Conservation (phyloP, 805 yeast genomes). For the Ogataea paraovalis region DNA sequence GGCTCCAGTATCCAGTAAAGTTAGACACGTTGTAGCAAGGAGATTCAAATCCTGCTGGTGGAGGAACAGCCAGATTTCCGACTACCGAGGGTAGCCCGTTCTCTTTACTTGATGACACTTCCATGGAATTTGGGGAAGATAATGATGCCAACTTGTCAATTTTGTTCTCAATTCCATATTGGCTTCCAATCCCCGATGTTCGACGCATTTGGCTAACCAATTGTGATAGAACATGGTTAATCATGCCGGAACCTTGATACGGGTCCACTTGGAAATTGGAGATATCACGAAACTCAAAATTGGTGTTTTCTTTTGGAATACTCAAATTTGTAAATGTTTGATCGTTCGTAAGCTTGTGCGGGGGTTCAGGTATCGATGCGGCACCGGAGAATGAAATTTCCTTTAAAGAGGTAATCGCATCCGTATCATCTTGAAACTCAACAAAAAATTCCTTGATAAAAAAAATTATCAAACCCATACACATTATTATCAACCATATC, state of each 20-base stretch:
- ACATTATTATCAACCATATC: constrained; percentile 45
- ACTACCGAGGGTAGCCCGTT: too few species aligned
- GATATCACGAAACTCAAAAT: background rate
- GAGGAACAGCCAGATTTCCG: too few species aligned
- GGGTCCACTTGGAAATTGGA: constrained; percentile 3
- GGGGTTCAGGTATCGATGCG: too few species aligned
- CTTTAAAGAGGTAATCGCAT: too few species aligned
- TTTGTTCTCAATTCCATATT: too few species aligned
- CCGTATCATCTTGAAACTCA: too few species aligned
- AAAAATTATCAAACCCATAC: constrained; percentile 16
- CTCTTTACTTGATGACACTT: too few species aligned
- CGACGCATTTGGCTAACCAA: constrained; percentile 10
- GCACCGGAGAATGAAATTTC: too few species aligned
- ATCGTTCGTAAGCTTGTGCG: too few species aligned
- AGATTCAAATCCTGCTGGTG: background rate
- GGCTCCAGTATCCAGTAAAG: background rate
- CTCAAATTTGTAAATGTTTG: background rate
- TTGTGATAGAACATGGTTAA: constrained; percentile 14
- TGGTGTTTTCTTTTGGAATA: background rate
- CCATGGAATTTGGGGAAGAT: background rate
- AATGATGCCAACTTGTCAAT: background rate
- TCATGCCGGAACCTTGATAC: constrained; percentile 18
- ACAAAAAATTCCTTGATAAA: constrained; percentile 7
- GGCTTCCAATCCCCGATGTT: background rate
- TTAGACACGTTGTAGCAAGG: background rate